These are phyloP conservation scores for Boletus vermiculosoides DNA, from an alignment of 768 basidiomycete genomes.

Conservation along the genomic window DNA sequence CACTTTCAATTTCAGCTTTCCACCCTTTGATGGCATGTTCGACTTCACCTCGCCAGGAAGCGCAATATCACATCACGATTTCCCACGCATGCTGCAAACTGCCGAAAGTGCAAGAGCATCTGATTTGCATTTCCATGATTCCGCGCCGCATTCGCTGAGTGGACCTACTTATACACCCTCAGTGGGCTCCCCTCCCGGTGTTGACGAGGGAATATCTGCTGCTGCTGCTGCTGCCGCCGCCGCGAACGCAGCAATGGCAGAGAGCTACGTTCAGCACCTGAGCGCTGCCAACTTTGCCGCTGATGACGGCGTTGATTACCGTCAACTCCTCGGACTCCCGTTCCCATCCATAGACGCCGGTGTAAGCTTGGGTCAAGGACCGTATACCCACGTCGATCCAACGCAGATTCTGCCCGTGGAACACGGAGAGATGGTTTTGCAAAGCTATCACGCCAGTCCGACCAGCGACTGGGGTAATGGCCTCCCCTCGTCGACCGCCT, in stretches of 20 bases:
- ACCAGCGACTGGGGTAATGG: slow-evolving; percentile 83
- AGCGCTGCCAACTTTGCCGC: slow-evolving; percentile 49
- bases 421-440: slow-evolving; percentile 40
- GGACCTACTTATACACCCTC: slow-evolving; percentile 37
- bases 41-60: slow-evolving; percentile 41
- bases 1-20: slow-evolving; percentile 71
- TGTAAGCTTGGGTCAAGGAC: slow-evolving; percentile 40
- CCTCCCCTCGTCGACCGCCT: slow-evolving; percentile 66
- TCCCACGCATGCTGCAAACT: slow-evolving; percentile 34
- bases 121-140: slow-evolving; percentile 34
- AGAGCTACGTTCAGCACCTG: slow-evolving; percentile 63
- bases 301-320: slow-evolving; percentile 65
- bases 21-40: slow-evolving; percentile 64
- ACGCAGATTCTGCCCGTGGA: slow-evolving; percentile 73
- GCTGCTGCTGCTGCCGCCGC: slow-evolving; percentile 62
- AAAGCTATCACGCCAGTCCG: slow-evolving; percentile 68
- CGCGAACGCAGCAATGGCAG: slow-evolving; percentile 68
- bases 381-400: slow-evolving; percentile 86
- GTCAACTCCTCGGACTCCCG: slow-evolving; percentile 61
- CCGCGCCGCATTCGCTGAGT: slow-evolving; percentile 30
- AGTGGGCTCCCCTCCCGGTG: slow-evolving; percentile 29
- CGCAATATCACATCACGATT: slow-evolving; percentile 37
- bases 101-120: slow-evolving; percentile 29
- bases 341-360: slow-evolving; percentile 54
- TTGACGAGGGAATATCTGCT: slow-evolving; percentile 57